phyloP scores from a whole-genome alignment of 345 rosid species.

The Murraya paniculata region DNA sequence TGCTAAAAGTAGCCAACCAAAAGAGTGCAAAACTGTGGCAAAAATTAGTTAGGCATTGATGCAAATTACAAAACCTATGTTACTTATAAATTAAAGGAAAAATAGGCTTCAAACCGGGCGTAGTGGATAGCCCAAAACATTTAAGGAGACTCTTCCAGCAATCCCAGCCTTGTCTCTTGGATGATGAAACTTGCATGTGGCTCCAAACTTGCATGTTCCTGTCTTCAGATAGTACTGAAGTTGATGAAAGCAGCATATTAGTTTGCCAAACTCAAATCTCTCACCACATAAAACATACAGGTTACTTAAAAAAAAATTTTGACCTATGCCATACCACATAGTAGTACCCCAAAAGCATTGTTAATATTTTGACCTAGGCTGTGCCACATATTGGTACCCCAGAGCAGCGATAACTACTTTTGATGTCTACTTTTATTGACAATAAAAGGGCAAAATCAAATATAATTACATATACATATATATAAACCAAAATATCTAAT shows the following conservation, averaged over 20 bases:
- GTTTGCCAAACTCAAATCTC: not conserved
- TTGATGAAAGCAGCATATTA: constrained; percentile 26
- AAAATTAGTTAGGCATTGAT: not conserved
- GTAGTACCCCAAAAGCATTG: not conserved
- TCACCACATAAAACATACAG: not conserved
- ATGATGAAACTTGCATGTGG: constrained; percentile 99
- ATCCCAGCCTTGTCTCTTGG: constrained; percentile 95
- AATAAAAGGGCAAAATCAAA: not conserved
- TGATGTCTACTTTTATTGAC: not conserved
- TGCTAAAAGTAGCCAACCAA: not conserved
- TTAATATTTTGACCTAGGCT: not conserved
- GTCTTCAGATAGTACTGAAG: constrained; percentile 92
- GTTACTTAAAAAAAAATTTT: not conserved
- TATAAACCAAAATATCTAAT: not conserved
- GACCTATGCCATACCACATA: not conserved
- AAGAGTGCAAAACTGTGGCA: constrained; percentile 5
- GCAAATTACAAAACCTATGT: not conserved
- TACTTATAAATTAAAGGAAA: constrained; percentile 6
- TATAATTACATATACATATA: not conserved
- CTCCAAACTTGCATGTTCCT: constrained; percentile 99
- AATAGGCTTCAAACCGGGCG: constrained; percentile 60
- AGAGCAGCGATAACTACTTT: not conserved
- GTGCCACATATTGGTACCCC: not conserved
- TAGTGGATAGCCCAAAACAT: constrained; percentile 87
- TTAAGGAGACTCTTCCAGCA: constrained; percentile 86